Percentiles rank a stretch among this genome's conserved stretches.
phyloP scores from a whole-genome alignment of 257 asterid species.

The Cordia subcordata region DNA sequence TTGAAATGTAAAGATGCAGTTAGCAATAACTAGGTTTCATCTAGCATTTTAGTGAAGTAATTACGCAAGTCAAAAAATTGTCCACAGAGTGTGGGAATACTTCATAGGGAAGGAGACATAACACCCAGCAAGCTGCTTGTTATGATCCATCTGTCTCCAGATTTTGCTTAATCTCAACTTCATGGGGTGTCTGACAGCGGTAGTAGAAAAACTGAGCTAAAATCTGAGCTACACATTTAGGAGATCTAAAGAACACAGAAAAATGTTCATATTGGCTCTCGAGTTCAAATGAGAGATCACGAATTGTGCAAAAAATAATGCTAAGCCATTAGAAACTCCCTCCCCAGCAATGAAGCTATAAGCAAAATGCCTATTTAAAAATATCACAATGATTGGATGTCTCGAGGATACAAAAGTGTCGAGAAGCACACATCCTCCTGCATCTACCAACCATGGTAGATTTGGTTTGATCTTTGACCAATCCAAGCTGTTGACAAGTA shows the following conservation, averaged over 20 bases:
- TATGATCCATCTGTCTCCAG: neutral
- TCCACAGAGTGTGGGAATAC: too few relatives aligned
- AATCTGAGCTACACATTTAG: slow-evolving; percentile 44
- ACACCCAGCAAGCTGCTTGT: neutral
- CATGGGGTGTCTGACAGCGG: slow-evolving; percentile 26
- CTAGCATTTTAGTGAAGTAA: too few relatives aligned
- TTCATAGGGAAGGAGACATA: neutral
- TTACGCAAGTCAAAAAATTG: too few relatives aligned
- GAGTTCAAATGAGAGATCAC: too few relatives aligned
- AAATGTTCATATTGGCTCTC: neutral
- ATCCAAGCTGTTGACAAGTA: slow-evolving; percentile 52
- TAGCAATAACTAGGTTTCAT: too few relatives aligned
- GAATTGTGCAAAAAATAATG: too few relatives aligned
- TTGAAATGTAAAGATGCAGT: too few relatives aligned
- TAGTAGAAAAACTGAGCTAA: slow-evolving; percentile 44
- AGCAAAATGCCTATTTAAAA: neutral
- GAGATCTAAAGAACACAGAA: slow-evolving; percentile 7
- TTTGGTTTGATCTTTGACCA: slow-evolving; percentile 59
- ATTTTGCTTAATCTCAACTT: neutral
- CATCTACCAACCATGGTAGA: slow-evolving; percentile 76
- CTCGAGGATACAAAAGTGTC: slow-evolving; percentile 63
- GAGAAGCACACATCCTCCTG: slow-evolving; percentile 63
- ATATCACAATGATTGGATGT: neutral
- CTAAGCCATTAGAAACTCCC: too few relatives aligned
- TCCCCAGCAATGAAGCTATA: neutral